Evolutionary conservation across 768 basidiomycete genomes (phyloP).

Genomic region (Trametes meyenii): DNA sequence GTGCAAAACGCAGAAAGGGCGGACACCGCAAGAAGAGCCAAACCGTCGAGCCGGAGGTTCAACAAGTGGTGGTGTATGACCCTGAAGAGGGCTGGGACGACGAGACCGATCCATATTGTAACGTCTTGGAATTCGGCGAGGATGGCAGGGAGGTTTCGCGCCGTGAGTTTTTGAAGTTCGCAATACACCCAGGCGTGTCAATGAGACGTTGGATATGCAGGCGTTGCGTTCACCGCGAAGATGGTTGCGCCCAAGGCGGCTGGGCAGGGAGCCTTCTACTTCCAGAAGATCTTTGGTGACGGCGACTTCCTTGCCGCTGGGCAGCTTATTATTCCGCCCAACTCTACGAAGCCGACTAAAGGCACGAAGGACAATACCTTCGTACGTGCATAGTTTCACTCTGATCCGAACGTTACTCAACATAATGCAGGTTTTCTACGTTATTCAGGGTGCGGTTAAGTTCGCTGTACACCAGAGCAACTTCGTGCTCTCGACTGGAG

Average conservation of each 20-base stretch:
- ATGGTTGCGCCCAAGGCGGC: slow-evolving; percentile 67
- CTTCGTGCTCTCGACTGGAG: slow-evolving; percentile 78
- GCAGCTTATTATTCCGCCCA: slow-evolving; percentile 78
- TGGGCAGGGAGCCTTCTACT: slow-evolving; percentile 71
- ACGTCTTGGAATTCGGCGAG: slow-evolving; percentile 65
- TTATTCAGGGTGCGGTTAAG: slow-evolving; percentile 87
- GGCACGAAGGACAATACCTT: slow-evolving; percentile 92
- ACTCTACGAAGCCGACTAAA: slow-evolving; percentile 84
- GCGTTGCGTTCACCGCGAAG: slow-evolving; percentile 74
- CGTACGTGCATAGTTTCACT: slow-evolving; percentile 47
- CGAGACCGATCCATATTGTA: slow-evolving; percentile 63
- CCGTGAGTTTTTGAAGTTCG: slow-evolving; percentile 56
- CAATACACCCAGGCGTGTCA: background rate
- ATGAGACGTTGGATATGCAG: slow-evolving; percentile 40
- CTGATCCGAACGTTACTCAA: background rate
- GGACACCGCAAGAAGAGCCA: slow-evolving; percentile 42
- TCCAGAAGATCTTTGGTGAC: slow-evolving; percentile 92
- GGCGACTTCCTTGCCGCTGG: slow-evolving; percentile 92
- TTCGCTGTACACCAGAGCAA: slow-evolving; percentile 81
- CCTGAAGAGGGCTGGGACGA: slow-evolving; percentile 84
- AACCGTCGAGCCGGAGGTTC: slow-evolving; percentile 48
- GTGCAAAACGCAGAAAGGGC: slow-evolving; percentile 40
- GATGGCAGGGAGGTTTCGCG: slow-evolving; percentile 62
- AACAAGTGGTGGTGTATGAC: slow-evolving; percentile 30
- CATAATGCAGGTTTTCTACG: slow-evolving; percentile 65